Percentiles rank a stretch among this genome's conserved stretches.
phyloP scores from a whole-genome alignment of 2,329 filamentous ascomycete species.

The Penicillium sp. region DNA sequence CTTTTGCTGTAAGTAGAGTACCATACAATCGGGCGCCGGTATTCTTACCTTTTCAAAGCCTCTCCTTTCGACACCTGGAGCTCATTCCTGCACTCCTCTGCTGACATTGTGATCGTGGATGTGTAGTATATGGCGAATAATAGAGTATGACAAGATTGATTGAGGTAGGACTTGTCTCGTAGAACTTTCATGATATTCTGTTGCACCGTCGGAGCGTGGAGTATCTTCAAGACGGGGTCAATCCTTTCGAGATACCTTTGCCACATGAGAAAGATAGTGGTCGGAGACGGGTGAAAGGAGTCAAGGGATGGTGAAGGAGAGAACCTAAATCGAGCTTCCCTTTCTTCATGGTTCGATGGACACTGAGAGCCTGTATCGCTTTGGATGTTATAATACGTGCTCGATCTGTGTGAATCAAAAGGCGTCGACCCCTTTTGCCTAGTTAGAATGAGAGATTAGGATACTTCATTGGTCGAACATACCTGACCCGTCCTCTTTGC shows the following conservation, averaged over 20 bases:
- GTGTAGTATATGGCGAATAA: background rate
- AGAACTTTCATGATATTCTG: background rate
- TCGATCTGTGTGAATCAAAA: background rate
- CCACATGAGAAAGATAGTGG: background rate
- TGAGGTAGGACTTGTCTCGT: background rate
- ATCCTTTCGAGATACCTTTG: background rate
- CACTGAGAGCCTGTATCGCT: background rate
- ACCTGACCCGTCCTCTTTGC: background rate
- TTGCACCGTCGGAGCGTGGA: slow-evolving; percentile 1
- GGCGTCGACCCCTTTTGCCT: background rate
- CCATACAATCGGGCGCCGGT: background rate
- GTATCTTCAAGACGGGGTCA: slow-evolving; percentile 1
- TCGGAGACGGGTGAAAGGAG: background rate
- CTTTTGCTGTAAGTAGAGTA: background rate
- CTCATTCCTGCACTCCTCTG: background rate
- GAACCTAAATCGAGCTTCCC: background rate
- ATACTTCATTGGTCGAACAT: background rate
- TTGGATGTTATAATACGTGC: background rate
- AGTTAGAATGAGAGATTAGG: background rate
- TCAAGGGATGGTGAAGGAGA: background rate
- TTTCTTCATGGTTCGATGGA: background rate
- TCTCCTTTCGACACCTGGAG: background rate
- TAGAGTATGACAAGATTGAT: background rate
- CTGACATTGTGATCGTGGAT: background rate
- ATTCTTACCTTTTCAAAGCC: background rate